Conservation (phyloP, 148 eudicot species). For the Salicornia ramosissima region DNA sequence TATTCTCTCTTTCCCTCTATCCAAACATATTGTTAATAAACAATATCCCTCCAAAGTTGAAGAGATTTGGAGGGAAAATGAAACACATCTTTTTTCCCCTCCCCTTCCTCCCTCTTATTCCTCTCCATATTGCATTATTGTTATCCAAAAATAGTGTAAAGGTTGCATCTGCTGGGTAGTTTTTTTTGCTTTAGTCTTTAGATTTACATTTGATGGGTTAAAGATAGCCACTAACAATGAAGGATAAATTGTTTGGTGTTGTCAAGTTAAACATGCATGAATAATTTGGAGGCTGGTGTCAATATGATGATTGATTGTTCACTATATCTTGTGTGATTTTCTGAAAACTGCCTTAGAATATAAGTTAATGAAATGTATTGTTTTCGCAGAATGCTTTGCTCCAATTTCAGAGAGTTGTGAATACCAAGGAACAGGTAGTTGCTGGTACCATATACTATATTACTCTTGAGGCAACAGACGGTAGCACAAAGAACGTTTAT, state of each 20-base stretch:
- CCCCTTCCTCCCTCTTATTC: no score
- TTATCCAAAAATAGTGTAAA: no score
- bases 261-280: neutral
- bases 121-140: no score
- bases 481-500: constrained; percentile 40
- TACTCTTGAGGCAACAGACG: constrained; percentile 51
- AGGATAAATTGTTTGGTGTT: neutral
- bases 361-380: constrained; percentile 2
- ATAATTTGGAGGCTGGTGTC: neutral
- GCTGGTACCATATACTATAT: constrained; percentile 53
- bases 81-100: no score
- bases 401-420: constrained; percentile 46
- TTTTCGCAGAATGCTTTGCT: constrained; percentile 46
- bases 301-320: neutral
- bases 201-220: no score
- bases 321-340: neutral
- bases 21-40: no score
- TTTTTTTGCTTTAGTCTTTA: no score
- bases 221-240: no score
- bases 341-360: neutral
- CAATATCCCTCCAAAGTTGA: no score
- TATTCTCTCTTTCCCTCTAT: no score
- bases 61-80: no score
- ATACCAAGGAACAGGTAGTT: constrained; percentile 51
- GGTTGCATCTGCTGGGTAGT: no score